Conservation (phyloP, 1,284 basidiomycete genomes). For the Volvariella volvacea region DNA sequence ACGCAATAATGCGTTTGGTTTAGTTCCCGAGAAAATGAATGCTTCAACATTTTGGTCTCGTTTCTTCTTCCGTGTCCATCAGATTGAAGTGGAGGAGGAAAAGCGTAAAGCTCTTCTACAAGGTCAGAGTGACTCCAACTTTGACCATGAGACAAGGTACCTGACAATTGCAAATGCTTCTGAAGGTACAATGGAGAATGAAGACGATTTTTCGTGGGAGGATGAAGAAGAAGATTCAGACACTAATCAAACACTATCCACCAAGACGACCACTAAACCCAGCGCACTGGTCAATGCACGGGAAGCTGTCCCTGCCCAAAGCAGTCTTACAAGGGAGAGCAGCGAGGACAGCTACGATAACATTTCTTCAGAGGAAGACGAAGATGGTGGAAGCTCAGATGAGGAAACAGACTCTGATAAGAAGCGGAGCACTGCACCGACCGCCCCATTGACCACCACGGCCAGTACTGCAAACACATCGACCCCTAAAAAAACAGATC, state of each 20-base stretch:
- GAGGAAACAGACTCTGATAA: too few relatives aligned
- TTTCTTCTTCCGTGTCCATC: constrained; percentile 87
- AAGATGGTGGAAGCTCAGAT: neutral
- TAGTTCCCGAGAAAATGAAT: constrained; percentile 50
- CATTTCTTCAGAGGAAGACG: constrained; percentile 40
- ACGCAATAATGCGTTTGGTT: constrained; percentile 1
- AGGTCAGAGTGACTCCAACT: constrained; percentile 38
- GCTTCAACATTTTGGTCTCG: constrained; percentile 81
- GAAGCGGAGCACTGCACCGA: too few relatives aligned
- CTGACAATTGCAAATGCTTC: too few relatives aligned
- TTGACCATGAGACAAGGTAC: constrained; percentile 4
- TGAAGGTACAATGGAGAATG: constrained; percentile 52
- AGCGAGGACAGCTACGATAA: constrained; percentile 67
- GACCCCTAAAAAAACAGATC: too few relatives aligned
- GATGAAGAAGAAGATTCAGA: constrained; percentile 59
- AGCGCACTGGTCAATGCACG: neutral
- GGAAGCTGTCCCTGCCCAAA: neutral
- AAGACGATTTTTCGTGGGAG: constrained; percentile 80
- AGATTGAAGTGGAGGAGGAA: constrained; percentile 80
- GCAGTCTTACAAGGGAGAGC: neutral
- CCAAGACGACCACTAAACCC: neutral
- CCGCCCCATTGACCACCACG: too few relatives aligned
- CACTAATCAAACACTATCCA: constrained; percentile 8
- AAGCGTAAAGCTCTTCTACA: constrained; percentile 76
- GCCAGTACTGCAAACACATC: too few relatives aligned